phyloP scores from a whole-genome alignment of 2,329 filamentous ascomycete species.

The Gnomoniopsis sp. region DNA sequence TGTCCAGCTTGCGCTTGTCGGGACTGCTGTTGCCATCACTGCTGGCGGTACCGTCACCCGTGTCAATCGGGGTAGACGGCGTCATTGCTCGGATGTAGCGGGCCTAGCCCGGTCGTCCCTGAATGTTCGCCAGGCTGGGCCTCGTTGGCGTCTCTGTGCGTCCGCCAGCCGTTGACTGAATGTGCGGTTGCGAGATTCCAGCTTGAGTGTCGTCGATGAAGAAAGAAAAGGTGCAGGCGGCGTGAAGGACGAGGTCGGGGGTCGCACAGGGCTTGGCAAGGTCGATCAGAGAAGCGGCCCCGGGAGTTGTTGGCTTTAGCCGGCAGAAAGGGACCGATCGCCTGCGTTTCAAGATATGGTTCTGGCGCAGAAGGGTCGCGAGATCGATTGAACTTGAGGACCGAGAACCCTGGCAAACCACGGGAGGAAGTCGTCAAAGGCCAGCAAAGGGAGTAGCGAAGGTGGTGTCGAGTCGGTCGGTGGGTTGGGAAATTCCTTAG shows the following conservation, averaged over 20 bases:
- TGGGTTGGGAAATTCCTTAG: background rate
- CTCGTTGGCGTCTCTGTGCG: constrained; percentile 25
- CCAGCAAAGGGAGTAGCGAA: background rate
- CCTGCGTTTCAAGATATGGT: background rate
- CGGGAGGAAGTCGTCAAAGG: background rate
- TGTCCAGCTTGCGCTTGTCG: constrained; percentile 47
- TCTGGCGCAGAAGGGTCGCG: background rate
- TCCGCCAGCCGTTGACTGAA: constrained; percentile 16
- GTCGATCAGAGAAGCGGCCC: background rate
- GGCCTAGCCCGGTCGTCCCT: constrained; percentile 41
- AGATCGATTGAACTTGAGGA: background rate
- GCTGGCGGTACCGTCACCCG: constrained; percentile 11
- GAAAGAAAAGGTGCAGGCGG: background rate
- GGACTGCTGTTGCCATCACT: constrained; percentile 17
- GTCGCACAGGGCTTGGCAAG: background rate
- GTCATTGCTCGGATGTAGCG: constrained; percentile 35
- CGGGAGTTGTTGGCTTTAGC: background rate
- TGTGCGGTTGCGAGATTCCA: constrained; percentile 1
- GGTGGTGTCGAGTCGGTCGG: background rate
- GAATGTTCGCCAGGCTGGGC: constrained; percentile 39
- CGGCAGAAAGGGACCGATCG: background rate
- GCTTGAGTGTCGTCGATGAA: background rate
- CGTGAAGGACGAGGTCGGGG: background rate
- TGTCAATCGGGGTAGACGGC: constrained; percentile 17
- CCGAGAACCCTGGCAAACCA: background rate